Conservation (phyloP, 257 asterid genomes). For the Penstemon newberryi region DNA sequence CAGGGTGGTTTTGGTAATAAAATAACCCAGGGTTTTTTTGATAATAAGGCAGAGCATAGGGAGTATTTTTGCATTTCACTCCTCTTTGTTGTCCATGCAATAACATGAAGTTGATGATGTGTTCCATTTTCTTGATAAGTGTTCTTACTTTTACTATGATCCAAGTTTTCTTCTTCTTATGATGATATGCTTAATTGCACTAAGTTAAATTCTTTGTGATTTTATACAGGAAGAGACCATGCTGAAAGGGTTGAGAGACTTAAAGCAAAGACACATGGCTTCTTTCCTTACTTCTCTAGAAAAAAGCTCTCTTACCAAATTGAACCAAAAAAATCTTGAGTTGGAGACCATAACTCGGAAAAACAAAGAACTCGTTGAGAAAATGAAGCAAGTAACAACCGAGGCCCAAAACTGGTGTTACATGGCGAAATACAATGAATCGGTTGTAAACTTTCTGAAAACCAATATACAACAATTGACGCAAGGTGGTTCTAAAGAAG, state of each 20-base stretch:
- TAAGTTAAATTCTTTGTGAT: conserved; percentile 15
- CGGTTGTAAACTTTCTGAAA: conserved; percentile 63
- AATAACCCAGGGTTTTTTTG: no score
- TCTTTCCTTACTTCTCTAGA: conserved; percentile 55
- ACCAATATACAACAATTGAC: conserved; percentile 64
- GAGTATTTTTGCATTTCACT: no score
- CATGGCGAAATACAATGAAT: conserved; percentile 81
- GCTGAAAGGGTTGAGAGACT: conserved; percentile 58
- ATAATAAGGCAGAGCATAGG: no score
- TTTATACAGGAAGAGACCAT: conserved; percentile 62
- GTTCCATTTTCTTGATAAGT: neutral
- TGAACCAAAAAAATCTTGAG: conserved; percentile 68
- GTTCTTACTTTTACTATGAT: neutral
- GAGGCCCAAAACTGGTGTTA: conserved; percentile 90
- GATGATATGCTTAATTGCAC: neutral
- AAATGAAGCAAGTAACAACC: conserved; percentile 55
- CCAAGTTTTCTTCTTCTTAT: neutral
- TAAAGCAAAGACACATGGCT: conserved; percentile 69
- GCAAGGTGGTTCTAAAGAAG: conserved; percentile 63
- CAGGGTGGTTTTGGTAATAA: no score
- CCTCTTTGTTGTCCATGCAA: neutral
- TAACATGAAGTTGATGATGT: neutral
- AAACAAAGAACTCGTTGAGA: conserved; percentile 71
- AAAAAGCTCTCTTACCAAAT: conserved; percentile 45
- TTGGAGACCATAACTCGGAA: conserved; percentile 57